phyloP scores from a whole-genome alignment of 352 stramenopile genomes.

The Phytopythium ostracodes region DNA sequence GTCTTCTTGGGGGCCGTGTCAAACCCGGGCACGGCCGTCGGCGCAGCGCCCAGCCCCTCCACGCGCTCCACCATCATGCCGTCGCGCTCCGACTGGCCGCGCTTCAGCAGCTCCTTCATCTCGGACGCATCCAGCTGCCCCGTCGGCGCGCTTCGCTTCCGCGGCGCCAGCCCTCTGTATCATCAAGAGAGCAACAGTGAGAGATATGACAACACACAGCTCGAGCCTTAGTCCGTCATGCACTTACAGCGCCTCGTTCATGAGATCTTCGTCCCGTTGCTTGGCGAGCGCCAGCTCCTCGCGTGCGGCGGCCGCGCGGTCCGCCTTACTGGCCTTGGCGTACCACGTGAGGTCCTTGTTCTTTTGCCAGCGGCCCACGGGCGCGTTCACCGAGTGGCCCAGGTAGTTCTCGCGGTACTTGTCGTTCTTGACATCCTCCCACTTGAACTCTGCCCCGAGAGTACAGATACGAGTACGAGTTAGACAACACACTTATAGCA shows the following conservation, averaged over 20 bases:
- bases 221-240: not conserved
- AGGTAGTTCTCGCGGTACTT: constrained; percentile 92
- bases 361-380: constrained; percentile 88
- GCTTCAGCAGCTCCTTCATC: constrained; percentile 84
- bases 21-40: constrained; percentile 36
- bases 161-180: constrained; percentile 60
- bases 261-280: constrained; percentile 85
- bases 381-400: constrained; percentile 82
- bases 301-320: constrained; percentile 47
- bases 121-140: constrained; percentile 67
- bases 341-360: constrained; percentile 91
- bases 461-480: not conserved
- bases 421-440: constrained; percentile 93
- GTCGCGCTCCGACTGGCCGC: constrained; percentile 68
- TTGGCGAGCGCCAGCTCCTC: constrained; percentile 69
- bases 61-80: constrained; percentile 70
- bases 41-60: constrained; percentile 82
- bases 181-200: constrained; percentile 1
- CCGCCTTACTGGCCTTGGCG: constrained; percentile 60
- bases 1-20: constrained; percentile 55
- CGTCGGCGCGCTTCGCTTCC: constrained; percentile 35
- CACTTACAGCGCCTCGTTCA: constrained; percentile 86
- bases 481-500: not conserved
- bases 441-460: constrained; percentile 86
- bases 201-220: too few species aligned